Evolutionary conservation across 352 stramenopile species (phyloP).

Genomic region (Elongisporangium senticosum): DNA sequence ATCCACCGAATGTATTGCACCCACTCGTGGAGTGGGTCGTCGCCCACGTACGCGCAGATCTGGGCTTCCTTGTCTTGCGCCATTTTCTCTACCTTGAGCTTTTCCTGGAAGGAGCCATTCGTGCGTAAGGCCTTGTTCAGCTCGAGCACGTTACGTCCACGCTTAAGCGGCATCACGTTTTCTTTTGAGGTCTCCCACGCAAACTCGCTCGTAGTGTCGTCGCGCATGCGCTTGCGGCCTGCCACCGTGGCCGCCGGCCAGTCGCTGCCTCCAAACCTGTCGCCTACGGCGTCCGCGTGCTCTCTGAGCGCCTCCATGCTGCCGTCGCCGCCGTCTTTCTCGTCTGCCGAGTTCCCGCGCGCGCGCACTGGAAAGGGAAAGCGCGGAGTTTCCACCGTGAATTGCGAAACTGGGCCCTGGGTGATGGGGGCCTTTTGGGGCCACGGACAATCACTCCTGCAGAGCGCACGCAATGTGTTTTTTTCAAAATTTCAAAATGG

Average conservation of each 20-base stretch:
- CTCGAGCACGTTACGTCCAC: slow-evolving; percentile 70
- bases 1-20: slow-evolving; percentile 75
- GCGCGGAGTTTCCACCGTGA: background rate
- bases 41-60: slow-evolving; percentile 42
- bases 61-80: slow-evolving; percentile 41
- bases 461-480: slow-evolving; percentile 2
- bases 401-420: background rate
- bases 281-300: background rate
- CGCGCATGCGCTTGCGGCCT: slow-evolving; percentile 26
- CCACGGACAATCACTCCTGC: slow-evolving; percentile 18
- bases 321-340: slow-evolving; percentile 1
- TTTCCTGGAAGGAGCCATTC: slow-evolving; percentile 61
- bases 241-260: background rate
- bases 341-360: background rate
- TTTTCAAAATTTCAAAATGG: slow-evolving; percentile 24
- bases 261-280: slow-evolving; percentile 3
- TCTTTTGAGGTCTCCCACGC: slow-evolving; percentile 85
- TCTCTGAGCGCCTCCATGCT: slow-evolving; percentile 3
- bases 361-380: background rate
- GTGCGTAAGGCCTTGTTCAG: slow-evolving; percentile 66
- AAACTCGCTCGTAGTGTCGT: slow-evolving; percentile 29
- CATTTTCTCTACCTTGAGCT: slow-evolving; percentile 47
- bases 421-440: slow-evolving; percentile 8
- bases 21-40: slow-evolving; percentile 69
- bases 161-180: slow-evolving; percentile 83